Conservation (phyloP, 768 basidiomycete genomes). For the Hirschioporus abietinus region DNA sequence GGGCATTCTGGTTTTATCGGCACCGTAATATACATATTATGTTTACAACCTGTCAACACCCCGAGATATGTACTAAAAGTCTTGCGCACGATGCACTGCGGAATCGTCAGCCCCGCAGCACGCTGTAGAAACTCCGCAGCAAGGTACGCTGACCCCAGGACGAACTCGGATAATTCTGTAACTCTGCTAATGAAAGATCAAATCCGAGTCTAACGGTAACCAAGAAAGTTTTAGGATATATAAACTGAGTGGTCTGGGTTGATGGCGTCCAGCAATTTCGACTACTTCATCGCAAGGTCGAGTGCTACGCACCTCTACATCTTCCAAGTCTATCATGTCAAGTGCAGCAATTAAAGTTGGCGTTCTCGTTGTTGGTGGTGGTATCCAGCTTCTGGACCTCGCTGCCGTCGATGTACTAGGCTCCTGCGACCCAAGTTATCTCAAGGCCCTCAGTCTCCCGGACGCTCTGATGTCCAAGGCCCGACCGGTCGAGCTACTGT, state of each 20-base stretch:
- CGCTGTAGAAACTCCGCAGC: background rate
- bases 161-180: background rate
- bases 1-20: no score
- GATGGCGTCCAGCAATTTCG: no score
- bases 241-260: background rate
- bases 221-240: background rate
- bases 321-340: background rate
- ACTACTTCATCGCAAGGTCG: background rate
- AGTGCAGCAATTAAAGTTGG: background rate
- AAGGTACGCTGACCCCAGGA: no score
- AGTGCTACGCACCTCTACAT: no score
- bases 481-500: background rate
- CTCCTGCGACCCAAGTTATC: background rate
- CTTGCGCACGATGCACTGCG: no score
- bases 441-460: background rate
- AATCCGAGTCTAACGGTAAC: background rate
- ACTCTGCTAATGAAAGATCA: background rate
- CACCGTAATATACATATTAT: no score
- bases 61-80: no score
- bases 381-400: slow-evolving; percentile 3
- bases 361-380: background rate
- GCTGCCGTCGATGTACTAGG: slow-evolving; percentile 2
- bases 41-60: no score
- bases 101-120: background rate
- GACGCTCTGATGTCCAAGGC: background rate